Percentiles rank a stretch among this genome's conserved stretches.
These are phyloP conservation scores for Botrytis porri DNA, from an alignment of 2,329 filamentous ascomycete genomes.

Conservation along the genomic window DNA sequence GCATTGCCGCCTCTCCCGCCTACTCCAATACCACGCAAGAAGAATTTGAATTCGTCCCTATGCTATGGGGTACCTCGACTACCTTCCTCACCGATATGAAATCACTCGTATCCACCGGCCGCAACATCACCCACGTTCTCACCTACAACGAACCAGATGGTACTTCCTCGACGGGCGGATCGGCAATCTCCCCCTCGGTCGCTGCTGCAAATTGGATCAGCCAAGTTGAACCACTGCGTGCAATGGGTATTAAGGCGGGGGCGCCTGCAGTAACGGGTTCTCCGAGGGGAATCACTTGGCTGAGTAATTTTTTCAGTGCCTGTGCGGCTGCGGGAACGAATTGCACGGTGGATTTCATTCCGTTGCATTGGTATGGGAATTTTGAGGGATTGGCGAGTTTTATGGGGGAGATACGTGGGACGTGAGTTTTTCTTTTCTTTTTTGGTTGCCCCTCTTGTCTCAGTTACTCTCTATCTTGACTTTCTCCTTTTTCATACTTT, in stretches of 20 bases:
- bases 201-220: conserved; percentile 69
- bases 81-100: conserved; percentile 61
- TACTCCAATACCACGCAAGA: conserved; percentile 50
- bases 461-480: not conserved
- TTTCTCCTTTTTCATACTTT: not conserved
- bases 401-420: conserved; percentile 36
- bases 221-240: conserved; percentile 66
- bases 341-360: conserved; percentile 62
- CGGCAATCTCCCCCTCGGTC: conserved; percentile 53
- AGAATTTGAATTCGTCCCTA: conserved; percentile 72
- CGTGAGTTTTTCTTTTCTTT: conserved; percentile 28
- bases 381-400: conserved; percentile 40
- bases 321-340: conserved; percentile 53
- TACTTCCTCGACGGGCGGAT: conserved; percentile 48
- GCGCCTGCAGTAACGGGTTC: conserved; percentile 68
- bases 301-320: conserved; percentile 61
- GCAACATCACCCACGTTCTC: conserved; percentile 66
- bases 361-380: conserved; percentile 67
- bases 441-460: not conserved
- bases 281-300: conserved; percentile 60
- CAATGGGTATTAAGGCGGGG: conserved; percentile 64
- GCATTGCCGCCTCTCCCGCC: conserved; percentile 50
- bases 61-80: conserved; percentile 70
- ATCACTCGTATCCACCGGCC: conserved; percentile 49
- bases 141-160: conserved; percentile 79